Base-by-base conservation (phyloP, 164 flowering plant genomes). In the Macadamia integrifolia region DNA sequence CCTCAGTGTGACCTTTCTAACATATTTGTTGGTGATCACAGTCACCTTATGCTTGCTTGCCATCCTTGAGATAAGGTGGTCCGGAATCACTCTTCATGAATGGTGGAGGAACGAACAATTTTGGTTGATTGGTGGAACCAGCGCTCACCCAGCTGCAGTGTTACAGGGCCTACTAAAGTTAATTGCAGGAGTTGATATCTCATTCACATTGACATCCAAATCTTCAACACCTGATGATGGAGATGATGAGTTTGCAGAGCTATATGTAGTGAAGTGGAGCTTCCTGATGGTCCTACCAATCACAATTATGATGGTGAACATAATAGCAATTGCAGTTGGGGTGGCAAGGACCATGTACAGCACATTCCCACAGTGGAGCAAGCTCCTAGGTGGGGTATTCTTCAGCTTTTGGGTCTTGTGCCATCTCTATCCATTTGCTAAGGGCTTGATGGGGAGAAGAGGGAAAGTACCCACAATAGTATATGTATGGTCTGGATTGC, bases 51-150 rank as follows among this genome's bases (percentile, higher is more conserved):
- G 88, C 78, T 32, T 88, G 72, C 84, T 93, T 3, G 87, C 97
- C 7, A 14, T 91, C 12, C 89, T 93, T 0, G 98, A 93, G 66
- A 85, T 93, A 75, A 80, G 71, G 66, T 93, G 98, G 98, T 88
- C 97, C 0, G 89, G 89, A 10, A 90, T 93, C 68, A 87, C 88
- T 0, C 84, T 93, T 29, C 88, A 93, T 50, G 98, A 93, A 1
- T 91, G 96, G 95, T 93, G 98, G 98, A 43, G 97, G 50, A 93
- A 93, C 55, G 97, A 93, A 73, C 98, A 93, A 73, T 93, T 93
- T 62, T 93, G 98, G 98, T 40, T 93, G 66, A 89, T 93, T 28
- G 96, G 96, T 6, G 98, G 97, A 32, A 88, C 95, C 0, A 93
- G 98, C 61, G 96, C 98, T 0, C 98, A 91, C 63, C 96, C 91